Evolutionary conservation across 805 yeast species (phyloP).

Genomic region (Ogataea angusta): DNA sequence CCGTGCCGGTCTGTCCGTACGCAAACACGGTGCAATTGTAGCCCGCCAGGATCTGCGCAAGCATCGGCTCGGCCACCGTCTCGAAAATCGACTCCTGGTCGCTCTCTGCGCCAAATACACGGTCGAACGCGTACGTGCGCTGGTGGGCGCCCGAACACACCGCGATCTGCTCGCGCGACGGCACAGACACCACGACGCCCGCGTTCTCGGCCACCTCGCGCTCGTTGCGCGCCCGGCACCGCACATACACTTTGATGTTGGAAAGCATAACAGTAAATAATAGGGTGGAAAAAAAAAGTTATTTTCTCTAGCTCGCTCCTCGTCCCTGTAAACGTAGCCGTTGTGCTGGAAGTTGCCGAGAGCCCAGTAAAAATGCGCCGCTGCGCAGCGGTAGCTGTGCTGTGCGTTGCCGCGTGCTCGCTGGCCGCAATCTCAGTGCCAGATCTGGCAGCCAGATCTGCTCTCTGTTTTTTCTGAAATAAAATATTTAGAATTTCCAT

Average conservation of each 20-base stretch:
- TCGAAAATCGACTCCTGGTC: slow-evolving; percentile 67
- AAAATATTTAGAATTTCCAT: no score
- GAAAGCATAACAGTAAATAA: slow-evolving; percentile 8
- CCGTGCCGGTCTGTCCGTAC: slow-evolving; percentile 81
- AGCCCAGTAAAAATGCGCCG: no score
- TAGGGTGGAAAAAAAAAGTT: slow-evolving; percentile 2
- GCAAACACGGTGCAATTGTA: slow-evolving; percentile 82
- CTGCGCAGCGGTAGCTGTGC: no score
- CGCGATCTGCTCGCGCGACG: slow-evolving; percentile 45
- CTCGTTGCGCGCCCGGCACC: slow-evolving; percentile 60
- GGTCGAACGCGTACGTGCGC: slow-evolving; percentile 70
- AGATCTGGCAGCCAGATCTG: no score
- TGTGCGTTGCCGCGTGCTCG: no score
- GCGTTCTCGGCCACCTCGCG: slow-evolving; percentile 57
- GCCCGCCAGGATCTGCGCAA: slow-evolving; percentile 68
- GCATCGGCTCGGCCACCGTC: slow-evolving; percentile 60
- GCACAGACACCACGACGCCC: slow-evolving; percentile 56
- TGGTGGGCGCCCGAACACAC: slow-evolving; percentile 40
- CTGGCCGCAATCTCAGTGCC: no score
- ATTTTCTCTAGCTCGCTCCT: background rate
- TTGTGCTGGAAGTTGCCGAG: no score
- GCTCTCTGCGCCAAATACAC: slow-evolving; percentile 78
- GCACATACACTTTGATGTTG: slow-evolving; percentile 59
- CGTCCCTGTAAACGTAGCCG: no score
- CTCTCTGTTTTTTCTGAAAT: no score